Conservation (phyloP, 176 grass and related monocot species). For the Oryza longistaminata region DNA sequence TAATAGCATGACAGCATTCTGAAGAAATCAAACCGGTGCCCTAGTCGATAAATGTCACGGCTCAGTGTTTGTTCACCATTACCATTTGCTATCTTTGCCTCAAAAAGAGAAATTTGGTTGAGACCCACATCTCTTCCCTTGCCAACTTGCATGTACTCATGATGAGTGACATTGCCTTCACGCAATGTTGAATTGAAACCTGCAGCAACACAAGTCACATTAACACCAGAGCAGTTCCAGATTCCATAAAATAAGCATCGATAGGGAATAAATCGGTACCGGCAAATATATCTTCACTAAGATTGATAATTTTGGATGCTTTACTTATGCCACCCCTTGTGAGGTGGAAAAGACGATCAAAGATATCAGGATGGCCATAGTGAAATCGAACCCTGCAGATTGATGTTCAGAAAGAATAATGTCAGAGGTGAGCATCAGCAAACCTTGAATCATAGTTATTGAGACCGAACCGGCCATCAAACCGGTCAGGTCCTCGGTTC, state of each 20-base stretch:
- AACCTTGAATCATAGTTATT: background rate
- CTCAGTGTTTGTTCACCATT: slow-evolving; percentile 97
- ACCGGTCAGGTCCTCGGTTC: no score
- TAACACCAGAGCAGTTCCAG: background rate
- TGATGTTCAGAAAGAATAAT: slow-evolving; percentile 24
- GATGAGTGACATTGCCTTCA: slow-evolving; percentile 97
- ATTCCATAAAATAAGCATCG: slow-evolving; percentile 1
- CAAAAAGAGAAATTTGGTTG: slow-evolving; percentile 95
- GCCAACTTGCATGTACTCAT: slow-evolving; percentile 99
- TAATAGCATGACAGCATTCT: slow-evolving; percentile 98
- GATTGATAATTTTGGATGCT: slow-evolving; percentile 97
- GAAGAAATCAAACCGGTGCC: slow-evolving; percentile 98
- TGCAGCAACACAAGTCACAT: slow-evolving; percentile 40
- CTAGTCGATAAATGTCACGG: slow-evolving; percentile 88
- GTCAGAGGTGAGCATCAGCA: slow-evolving; percentile 4
- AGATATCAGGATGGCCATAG: slow-evolving; percentile 95
- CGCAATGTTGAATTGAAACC: slow-evolving; percentile 99
- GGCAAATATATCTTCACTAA: slow-evolving; percentile 99
- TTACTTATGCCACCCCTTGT: slow-evolving; percentile 95
- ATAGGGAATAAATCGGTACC: slow-evolving; percentile 41
- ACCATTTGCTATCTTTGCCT: slow-evolving; percentile 99
- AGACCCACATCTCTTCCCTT: slow-evolving; percentile 99
- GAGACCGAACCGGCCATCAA: no score
- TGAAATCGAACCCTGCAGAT: slow-evolving; percentile 83
- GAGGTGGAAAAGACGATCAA: slow-evolving; percentile 92